Base-by-base conservation (phyloP, 371 early-diverging fungal species). In the Cokeromyces recurvatus region DNA sequence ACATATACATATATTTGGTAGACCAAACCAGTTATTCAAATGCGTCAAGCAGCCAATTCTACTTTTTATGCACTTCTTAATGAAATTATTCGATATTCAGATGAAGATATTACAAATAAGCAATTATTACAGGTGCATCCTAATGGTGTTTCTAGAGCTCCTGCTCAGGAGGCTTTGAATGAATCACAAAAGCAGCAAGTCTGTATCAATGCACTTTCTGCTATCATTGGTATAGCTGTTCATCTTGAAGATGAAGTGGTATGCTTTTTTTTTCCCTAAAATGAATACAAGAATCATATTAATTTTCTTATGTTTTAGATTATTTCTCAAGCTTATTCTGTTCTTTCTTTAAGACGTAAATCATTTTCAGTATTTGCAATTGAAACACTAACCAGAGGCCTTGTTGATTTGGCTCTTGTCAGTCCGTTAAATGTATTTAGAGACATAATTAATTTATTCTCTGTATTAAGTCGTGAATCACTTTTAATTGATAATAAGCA, bases 211-310 rank as follows among this genome's bases (percentile, higher is more conserved):
- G 73, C 75, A 22, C 53, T 84, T 16, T 65, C 68, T 22, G 81
- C 84, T 20, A 81, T 85, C 50, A 72, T 84, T 29, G 82, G 77
- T 39, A 73, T 87, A 24, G 78, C 82, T 19, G 75, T 77, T 15
- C 67, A 78, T 23, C 60, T 84, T 15, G 74, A 80, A 48, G 72
- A 81, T 52, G 82, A 82, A 38, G 60, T 77, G 44, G 77, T 76
- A 70, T 38, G 62, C 53, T 15, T 64, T n/a, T 43, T 24, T n/a
- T 5, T 24, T 24, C n/a, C 5, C 17, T 25, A 46, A n/a, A 40
- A 35, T 11, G 14, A 11, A 41, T n/a, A 43, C 20, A 29, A 32
- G 25, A 24, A 10, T n/a, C n/a, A n/a, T n/a, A n/a, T n/a, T n/a
- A n/a, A n/a, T n/a, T n/a, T n/a, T n/a, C n/a, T n/a, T n/a, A n/a